Evolutionary conservation across 176 grass and related monocot genomes (phyloP).

Genomic region (Phragmites australis): DNA sequence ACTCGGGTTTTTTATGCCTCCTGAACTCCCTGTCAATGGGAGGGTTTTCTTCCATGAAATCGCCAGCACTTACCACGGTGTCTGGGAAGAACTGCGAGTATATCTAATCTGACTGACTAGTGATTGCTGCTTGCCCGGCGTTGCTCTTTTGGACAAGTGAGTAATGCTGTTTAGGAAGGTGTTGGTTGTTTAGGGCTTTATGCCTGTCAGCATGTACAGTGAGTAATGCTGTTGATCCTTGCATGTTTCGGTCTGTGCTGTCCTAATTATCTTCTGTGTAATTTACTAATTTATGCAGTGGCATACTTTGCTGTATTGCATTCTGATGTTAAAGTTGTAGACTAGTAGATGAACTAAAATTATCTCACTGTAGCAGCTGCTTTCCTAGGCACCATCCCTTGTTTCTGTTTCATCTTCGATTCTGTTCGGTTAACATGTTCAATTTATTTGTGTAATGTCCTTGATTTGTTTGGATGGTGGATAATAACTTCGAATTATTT

Average conservation of each 20-base stretch:
- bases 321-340: background rate
- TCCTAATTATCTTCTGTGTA: background rate
- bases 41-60: background rate
- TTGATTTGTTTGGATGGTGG: background rate
- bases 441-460: background rate
- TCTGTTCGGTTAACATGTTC: background rate
- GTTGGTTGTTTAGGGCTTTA: constrained; percentile 24
- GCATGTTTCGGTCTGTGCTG: background rate
- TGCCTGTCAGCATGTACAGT: background rate
- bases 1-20: background rate
- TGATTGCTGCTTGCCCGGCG: background rate
- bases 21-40: background rate
- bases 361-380: background rate
- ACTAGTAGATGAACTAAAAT: background rate
- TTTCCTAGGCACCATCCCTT: background rate
- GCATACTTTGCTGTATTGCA: background rate
- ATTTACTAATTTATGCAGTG: background rate
- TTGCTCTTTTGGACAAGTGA: background rate
- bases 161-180: too few relatives aligned
- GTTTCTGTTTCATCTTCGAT: background rate
- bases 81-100: background rate
- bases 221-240: background rate
- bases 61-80: background rate
- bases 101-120: constrained; percentile 1
- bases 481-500: background rate